Evolutionary conservation across 257 asterid species (phyloP).

Genomic region (Ilex aquifolium): DNA sequence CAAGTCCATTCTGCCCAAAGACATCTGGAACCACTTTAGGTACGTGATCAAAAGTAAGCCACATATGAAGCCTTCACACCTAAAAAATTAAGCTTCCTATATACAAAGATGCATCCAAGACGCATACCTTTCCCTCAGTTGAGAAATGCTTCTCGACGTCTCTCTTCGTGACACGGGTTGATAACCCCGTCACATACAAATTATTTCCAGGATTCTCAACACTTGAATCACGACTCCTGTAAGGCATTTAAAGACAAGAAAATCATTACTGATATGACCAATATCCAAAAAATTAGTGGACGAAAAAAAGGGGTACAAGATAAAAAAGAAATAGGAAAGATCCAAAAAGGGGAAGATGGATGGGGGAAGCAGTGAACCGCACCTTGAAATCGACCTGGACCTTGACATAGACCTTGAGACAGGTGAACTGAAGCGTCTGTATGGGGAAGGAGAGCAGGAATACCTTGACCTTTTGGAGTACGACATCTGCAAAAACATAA

Average conservation of each 20-base stretch:
- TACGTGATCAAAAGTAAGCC: too few relatives aligned
- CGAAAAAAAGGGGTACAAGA: neutral
- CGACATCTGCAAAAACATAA: slow-evolving; percentile 53
- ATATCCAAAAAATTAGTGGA: neutral
- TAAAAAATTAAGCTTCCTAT: neutral
- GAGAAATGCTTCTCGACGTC: slow-evolving; percentile 80
- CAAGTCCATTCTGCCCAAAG: too few relatives aligned
- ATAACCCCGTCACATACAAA: slow-evolving; percentile 86
- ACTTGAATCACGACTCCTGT: slow-evolving; percentile 55
- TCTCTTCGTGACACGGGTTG: slow-evolving; percentile 56
- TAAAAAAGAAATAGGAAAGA: neutral
- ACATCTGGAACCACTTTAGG: neutral
- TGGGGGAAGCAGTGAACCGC: slow-evolving; percentile 23
- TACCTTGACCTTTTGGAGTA: slow-evolving; percentile 70
- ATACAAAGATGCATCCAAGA: neutral
- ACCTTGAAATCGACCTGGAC: slow-evolving; percentile 31
- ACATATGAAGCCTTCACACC: neutral
- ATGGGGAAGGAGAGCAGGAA: slow-evolving; percentile 56
- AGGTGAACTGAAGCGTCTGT: slow-evolving; percentile 38
- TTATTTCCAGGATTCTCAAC: slow-evolving; percentile 93
- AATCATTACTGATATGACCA: neutral
- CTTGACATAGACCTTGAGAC: slow-evolving; percentile 45
- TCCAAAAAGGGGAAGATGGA: neutral
- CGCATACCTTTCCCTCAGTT: slow-evolving; percentile 62
- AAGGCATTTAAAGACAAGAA: neutral